phyloP scores from a whole-genome alignment of 1,284 basidiomycete genomes.

The Schizophyllum amplum region DNA sequence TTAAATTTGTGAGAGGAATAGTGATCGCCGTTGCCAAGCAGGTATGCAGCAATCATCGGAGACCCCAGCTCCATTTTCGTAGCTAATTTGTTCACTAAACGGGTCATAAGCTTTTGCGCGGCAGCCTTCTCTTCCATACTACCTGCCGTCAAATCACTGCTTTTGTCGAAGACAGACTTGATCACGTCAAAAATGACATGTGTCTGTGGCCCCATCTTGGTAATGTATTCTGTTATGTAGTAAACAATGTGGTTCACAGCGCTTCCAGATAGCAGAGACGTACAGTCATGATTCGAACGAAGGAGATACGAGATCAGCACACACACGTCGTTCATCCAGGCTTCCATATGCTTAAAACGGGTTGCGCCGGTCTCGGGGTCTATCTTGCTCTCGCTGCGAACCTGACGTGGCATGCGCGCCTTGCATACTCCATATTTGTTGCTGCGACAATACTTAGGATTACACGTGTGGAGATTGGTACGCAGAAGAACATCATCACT shows the following conservation, averaged over 20 bases:
- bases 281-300: slow-evolving; percentile 34
- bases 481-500: neutral
- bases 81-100: slow-evolving; percentile 28
- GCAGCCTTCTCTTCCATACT: slow-evolving; percentile 11
- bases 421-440: neutral
- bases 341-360: slow-evolving; percentile 20
- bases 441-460: neutral
- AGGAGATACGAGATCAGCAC: slow-evolving; percentile 22
- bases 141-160: slow-evolving; percentile 14
- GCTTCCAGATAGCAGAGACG: slow-evolving; percentile 29
- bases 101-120: slow-evolving; percentile 26
- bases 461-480: neutral
- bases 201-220: slow-evolving; percentile 27
- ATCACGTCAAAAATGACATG: slow-evolving; percentile 29
- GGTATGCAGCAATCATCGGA: slow-evolving; percentile 27
- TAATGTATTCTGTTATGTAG: slow-evolving; percentile 37
- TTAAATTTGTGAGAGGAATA: slow-evolving; percentile 28
- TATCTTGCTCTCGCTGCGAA: slow-evolving; percentile 12
- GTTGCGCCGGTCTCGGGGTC: slow-evolving; percentile 25
- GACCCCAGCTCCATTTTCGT: slow-evolving; percentile 29
- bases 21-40: slow-evolving; percentile 28
- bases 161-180: slow-evolving; percentile 22
- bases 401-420: neutral
- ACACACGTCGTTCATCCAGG: slow-evolving; percentile 33
- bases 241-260: slow-evolving; percentile 30